phyloP scores from a whole-genome alignment of 2,329 filamentous ascomycete genomes.

The Thielaviopsis ethacetica region DNA sequence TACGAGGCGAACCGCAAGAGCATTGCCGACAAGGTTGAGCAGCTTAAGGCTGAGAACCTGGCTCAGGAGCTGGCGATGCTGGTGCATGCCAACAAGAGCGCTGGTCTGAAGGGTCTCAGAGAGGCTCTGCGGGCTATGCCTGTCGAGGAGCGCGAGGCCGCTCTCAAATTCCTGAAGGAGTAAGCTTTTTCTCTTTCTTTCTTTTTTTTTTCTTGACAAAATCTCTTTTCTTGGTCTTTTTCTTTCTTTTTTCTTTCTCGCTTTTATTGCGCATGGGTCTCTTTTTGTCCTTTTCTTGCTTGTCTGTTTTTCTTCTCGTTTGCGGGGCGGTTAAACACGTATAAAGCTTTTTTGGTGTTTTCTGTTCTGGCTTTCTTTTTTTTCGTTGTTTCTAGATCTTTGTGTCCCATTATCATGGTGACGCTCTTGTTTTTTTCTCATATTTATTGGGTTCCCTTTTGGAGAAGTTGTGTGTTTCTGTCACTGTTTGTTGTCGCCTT shows the following conservation, averaged over 20 bases:
- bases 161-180: conserved; percentile 44
- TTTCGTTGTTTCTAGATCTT: background rate
- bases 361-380: background rate
- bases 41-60: conserved; percentile 58
- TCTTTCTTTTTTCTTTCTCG: conserved; percentile 5
- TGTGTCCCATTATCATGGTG: background rate
- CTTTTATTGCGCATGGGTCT: background rate
- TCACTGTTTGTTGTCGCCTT: background rate
- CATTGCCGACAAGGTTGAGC: conserved; percentile 70
- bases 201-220: background rate
- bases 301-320: background rate
- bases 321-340: background rate
- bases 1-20: conserved; percentile 86
- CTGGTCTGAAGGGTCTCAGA: conserved; percentile 70
- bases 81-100: conserved; percentile 37
- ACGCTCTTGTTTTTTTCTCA: background rate
- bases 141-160: conserved; percentile 71
- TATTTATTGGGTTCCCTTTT: background rate
- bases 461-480: background rate
- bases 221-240: conserved; percentile 2
- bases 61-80: conserved; percentile 29
- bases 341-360: conserved; percentile 3
- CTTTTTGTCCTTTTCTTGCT: conserved; percentile 1
- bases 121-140: conserved; percentile 76
- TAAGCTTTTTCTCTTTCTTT: conserved; percentile 15